Conservation (phyloP, 129 eudicot species). For the Silybum marianum region DNA sequence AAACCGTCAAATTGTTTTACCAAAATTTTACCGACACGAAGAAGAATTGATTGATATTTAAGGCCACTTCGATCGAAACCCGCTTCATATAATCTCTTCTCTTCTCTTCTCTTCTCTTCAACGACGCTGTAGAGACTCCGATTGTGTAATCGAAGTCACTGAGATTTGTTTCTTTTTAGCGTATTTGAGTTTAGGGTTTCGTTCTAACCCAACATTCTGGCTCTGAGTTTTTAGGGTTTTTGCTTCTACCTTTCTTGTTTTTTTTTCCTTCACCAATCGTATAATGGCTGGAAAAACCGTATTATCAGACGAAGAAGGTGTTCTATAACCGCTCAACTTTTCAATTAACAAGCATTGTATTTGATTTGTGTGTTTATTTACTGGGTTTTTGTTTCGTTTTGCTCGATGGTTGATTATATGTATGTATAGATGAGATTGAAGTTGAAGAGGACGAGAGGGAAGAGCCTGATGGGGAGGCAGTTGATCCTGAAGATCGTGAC, state of each 20-base stretch:
- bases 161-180: slow-evolving; percentile 11
- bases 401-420: background rate
- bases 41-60: slow-evolving; percentile 6
- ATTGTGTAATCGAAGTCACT: background rate
- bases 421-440: slow-evolving; percentile 59
- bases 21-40: background rate
- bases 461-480: slow-evolving; percentile 51
- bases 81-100: background rate
- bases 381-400: background rate
- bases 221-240: slow-evolving; percentile 20
- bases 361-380: background rate
- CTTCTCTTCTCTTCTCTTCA: background rate
- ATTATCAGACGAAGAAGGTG: slow-evolving; percentile 83
- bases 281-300: slow-evolving; percentile 63
- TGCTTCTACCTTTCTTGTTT: background rate
- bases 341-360: background rate
- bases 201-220: slow-evolving; percentile 3
- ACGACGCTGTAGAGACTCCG: slow-evolving; percentile 17
- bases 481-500: slow-evolving; percentile 50
- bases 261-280: background rate
- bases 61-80: slow-evolving; percentile 18
- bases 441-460: slow-evolving; percentile 69
- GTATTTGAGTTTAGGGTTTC: slow-evolving; percentile 18
- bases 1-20: background rate
- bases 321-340: background rate